phyloP scores from a whole-genome alignment of 1,284 basidiomycete species.

The Ceratobasidium theobromae region DNA sequence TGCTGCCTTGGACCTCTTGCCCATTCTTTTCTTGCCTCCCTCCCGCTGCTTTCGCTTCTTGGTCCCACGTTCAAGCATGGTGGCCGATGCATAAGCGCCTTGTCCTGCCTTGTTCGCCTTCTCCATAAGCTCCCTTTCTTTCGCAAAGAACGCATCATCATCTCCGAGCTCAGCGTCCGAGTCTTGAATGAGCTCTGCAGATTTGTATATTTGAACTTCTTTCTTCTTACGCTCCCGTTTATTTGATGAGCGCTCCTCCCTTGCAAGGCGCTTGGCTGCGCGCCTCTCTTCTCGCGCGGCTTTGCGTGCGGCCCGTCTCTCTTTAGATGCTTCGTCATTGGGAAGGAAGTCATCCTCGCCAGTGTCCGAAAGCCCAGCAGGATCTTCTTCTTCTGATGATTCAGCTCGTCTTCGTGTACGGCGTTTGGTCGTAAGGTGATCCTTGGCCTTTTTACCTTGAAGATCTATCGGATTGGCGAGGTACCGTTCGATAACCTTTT shows the following conservation, averaged over 20 bases:
- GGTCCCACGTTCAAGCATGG: slow-evolving; percentile 39
- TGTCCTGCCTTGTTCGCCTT: slow-evolving; percentile 54
- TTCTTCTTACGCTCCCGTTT: slow-evolving; percentile 55
- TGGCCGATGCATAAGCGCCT: slow-evolving; percentile 45
- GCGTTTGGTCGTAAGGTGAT: slow-evolving; percentile 62
- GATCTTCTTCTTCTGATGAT: slow-evolving; percentile 51
- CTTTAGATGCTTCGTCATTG: slow-evolving; percentile 38
- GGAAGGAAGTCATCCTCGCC: slow-evolving; percentile 42
- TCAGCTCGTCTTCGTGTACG: slow-evolving; percentile 47
- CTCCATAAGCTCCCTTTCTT: slow-evolving; percentile 58
- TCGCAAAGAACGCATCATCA: slow-evolving; percentile 74
- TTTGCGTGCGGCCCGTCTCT: slow-evolving; percentile 44
- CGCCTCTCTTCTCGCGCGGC: slow-evolving; percentile 33
- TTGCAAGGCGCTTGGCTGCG: slow-evolving; percentile 28
- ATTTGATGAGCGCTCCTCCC: slow-evolving; percentile 46
- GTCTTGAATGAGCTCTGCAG: slow-evolving; percentile 87
- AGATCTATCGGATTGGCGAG: slow-evolving; percentile 73
- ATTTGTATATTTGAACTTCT: slow-evolving; percentile 78
- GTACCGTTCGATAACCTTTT: slow-evolving; percentile 75
- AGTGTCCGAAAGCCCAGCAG: slow-evolving; percentile 41
- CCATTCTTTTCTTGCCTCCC: slow-evolving; percentile 4
- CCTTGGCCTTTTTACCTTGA: slow-evolving; percentile 66
- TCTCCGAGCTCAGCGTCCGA: slow-evolving; percentile 79
- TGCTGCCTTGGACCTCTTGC: slow-evolving; percentile 12
- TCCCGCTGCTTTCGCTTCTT: slow-evolving; percentile 42